Base-by-base conservation (phyloP, 2,329 filamentous ascomycete genomes). In the Paecilomyces fulvus region DNA sequence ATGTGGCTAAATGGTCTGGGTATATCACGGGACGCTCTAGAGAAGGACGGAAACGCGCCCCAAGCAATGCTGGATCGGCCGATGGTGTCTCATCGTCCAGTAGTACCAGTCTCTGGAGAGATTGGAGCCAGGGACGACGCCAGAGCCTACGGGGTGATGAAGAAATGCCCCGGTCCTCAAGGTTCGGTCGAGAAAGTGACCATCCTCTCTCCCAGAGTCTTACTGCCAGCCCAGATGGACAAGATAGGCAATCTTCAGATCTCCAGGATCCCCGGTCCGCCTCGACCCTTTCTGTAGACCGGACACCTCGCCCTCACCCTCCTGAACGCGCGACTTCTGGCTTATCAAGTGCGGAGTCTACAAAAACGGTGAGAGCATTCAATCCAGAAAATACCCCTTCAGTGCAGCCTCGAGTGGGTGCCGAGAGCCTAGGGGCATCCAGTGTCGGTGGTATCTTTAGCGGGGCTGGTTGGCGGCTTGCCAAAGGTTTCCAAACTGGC, bases 131-230 rank as follows among this genome's bases (percentile, higher is more conserved):
- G 23, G 66, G 66, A 55, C 73, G 83, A 59, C 78, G 82, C 48
- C 74, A 77, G 8, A 87, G 84, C 64, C 65, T 87, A 51, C 77
- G 79, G 52, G 80, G 80, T 4, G 83, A 85, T 56, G 83, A 87
- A 58, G 73, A 77, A 37, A 74, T 83, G n/a, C 73, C 75, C 53
- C 75, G 79, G 30, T 75, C 77, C 5, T 67, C 82, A 46, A 79
- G 78, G 58, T 70, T 75, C 51, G 77, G 77, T 49, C 72, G 77
- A 59, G 75, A 79, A 63, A 78, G 80, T 52, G 87, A 90, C 54
- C 89, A 92, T 68, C 88, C 89, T 20, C 74, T 92, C 48, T 84
- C 88, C 17, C 86, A 89, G 63, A 92, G 88, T 67, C 81, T 89
- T 52, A 85, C 83, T 33, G 87, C 83, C 17, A 89, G 85, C 65